Evolutionary conservation across 1,284 basidiomycete genomes (phyloP).

Genomic region (Cryptococcus depauperatus): DNA sequence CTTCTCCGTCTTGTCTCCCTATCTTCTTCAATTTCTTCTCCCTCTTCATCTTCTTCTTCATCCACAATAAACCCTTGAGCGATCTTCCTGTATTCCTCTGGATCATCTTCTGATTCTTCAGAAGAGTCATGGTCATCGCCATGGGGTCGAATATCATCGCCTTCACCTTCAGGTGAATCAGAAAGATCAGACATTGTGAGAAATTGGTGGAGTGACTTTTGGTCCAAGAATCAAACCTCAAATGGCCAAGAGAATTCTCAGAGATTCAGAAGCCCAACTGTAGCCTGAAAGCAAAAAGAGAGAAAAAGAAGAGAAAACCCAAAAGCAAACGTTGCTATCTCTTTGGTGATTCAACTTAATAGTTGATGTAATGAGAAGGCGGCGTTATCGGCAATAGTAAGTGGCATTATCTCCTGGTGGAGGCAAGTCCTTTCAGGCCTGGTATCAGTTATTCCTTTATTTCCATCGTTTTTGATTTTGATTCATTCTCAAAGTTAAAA

Average conservation of each 20-base stretch:
- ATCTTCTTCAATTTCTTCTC: constrained; percentile 25
- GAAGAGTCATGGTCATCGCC: constrained; percentile 44
- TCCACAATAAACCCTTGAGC: constrained; percentile 46
- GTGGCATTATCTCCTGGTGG: background rate
- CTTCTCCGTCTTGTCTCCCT: constrained; percentile 27
- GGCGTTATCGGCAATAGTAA: background rate
- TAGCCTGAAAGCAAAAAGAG: no score
- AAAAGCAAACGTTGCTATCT: no score
- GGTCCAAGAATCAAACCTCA: no score
- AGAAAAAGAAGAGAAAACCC: no score
- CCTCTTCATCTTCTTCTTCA: constrained; percentile 40
- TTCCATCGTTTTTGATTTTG: background rate
- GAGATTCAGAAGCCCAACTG: no score
- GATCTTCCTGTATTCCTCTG: constrained; percentile 40
- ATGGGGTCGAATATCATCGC: constrained; percentile 42
- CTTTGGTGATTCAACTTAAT: no score
- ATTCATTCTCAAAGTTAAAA: background rate
- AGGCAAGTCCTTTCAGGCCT: background rate
- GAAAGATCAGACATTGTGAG: constrained; percentile 36
- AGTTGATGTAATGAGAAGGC: background rate
- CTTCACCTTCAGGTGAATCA: constrained; percentile 41
- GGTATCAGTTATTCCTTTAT: background rate
- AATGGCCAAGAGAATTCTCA: no score
- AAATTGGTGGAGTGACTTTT: background rate
- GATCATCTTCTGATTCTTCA: constrained; percentile 45